These are phyloP conservation scores for Rhododendron ferrugineum DNA, from an alignment of 148 eudicot genomes.

Conservation along the genomic window DNA sequence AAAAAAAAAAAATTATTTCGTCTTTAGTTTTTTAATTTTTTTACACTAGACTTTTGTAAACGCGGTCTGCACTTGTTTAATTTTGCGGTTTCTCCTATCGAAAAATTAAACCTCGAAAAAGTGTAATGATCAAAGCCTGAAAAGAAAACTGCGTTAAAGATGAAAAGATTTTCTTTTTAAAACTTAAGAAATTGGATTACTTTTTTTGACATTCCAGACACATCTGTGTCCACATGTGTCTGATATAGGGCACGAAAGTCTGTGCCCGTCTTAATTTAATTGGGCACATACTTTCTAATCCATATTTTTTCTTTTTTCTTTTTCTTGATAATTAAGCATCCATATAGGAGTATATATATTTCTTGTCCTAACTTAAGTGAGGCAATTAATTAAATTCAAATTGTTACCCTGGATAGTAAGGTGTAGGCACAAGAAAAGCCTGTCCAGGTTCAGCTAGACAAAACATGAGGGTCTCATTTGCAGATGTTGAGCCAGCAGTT, in stretches of 20 bases:
- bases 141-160: too few species aligned
- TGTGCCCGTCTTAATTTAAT: background rate
- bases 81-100: background rate
- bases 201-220: background rate
- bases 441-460: conserved; percentile 64
- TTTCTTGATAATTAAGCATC: too few species aligned
- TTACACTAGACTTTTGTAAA: too few species aligned
- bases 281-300: too few species aligned
- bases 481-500: conserved; percentile 64
- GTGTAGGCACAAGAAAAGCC: conserved; percentile 62
- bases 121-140: too few species aligned
- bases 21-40: too few species aligned
- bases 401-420: conserved; percentile 60
- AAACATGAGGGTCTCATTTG: conserved; percentile 59
- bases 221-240: background rate
- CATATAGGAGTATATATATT: too few species aligned
- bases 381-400: background rate
- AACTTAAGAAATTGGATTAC: background rate
- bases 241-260: background rate
- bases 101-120: too few species aligned
- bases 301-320: too few species aligned
- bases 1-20: too few species aligned
- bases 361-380: background rate
- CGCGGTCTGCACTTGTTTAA: background rate
- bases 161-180: too few species aligned